Base-by-base conservation (phyloP, 2,329 filamentous ascomycete species). In the Fusarium pilosicola region DNA sequence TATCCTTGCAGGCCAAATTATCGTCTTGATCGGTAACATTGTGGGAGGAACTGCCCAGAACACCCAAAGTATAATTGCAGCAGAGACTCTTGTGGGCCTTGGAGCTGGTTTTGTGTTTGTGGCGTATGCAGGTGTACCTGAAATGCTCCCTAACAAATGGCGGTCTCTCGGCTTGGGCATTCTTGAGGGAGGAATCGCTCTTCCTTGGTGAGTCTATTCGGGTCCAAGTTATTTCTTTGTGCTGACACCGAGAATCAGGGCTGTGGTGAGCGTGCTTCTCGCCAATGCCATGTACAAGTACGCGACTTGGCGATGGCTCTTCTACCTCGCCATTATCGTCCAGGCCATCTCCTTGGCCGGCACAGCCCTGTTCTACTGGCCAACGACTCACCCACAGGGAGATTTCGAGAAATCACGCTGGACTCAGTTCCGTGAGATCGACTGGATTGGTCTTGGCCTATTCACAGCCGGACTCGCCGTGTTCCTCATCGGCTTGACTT, bases 361-460 rank as follows among this genome's bases (percentile, higher is more conserved):
- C 7, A 71, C 64, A 12, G 58, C 62, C 10, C 9, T 70, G 18
- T 68, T 57, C 52, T 70, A 70, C 46, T 70, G 67, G 67, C 67
- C 67, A 20, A 70, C 64, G 7, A 36, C 36, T 5, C 67, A 55
- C 0, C 70, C 70, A 0, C 70, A 38, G 0, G 70, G 70, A 3
- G 70, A 72, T n/a, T 72, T 72, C 10, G 70, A 72, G 0, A 72
- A 71, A 10, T 36, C 70, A 15, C 54, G 70, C 20, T 71, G 54
- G 62, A 41, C 41, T 6, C 70, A 72, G 3, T 64, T 71, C 38
- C 36, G 56, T 3, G 70, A 71, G 7, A 65, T 72, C 1, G 70
- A 72, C 8, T 72, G 58, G 63, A 38, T 72, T 0, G 70, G 70
- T 0, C 62, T 71, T 10, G 45, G 41, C 0, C 68, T 72, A 0